phyloP scores from a whole-genome alignment of 2,329 filamentous ascomycete species.

The Aspergillus brasiliensis region DNA sequence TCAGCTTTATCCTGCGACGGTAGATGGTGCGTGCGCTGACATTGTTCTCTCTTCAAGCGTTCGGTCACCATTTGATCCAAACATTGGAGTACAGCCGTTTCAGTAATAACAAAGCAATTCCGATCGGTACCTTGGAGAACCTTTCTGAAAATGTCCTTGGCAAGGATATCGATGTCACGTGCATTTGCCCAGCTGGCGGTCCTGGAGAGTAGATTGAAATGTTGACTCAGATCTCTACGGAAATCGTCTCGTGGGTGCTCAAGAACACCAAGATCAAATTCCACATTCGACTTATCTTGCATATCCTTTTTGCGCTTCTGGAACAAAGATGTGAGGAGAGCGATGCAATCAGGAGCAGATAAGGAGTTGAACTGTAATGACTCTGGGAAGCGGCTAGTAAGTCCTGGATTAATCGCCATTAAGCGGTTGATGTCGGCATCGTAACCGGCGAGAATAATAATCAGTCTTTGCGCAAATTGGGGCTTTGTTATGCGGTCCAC shows the following conservation, averaged over 20 bases:
- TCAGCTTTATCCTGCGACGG: too few species aligned
- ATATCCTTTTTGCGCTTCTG: conserved; percentile 26
- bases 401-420: conserved; percentile 62
- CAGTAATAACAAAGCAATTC: conserved; percentile 9
- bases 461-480: conserved; percentile 60
- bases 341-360: conserved; percentile 18
- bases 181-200: conserved; percentile 64
- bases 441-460: conserved; percentile 72
- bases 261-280: conserved; percentile 31
- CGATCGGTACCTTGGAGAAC: conserved; percentile 19
- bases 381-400: conserved; percentile 67
- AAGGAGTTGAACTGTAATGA: conserved; percentile 60
- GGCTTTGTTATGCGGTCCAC: conserved; percentile 59
- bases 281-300: background rate
- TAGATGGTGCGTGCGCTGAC: too few species aligned
- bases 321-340: conserved; percentile 20
- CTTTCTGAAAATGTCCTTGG: conserved; percentile 52
- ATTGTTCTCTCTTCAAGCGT: too few species aligned
- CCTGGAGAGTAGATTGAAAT: conserved; percentile 46
- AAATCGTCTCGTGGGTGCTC: conserved; percentile 16
- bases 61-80: background rate
- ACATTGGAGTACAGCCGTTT: background rate
- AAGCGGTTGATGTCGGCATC: conserved; percentile 66
- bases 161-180: conserved; percentile 61
- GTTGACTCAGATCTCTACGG: conserved; percentile 16